A percentile compares a stretch with the other conserved stretches of the same genome.
Evolutionary conservation across 139 green algal genomes (phyloP).

Genomic region (Eudorina sp.): DNA sequence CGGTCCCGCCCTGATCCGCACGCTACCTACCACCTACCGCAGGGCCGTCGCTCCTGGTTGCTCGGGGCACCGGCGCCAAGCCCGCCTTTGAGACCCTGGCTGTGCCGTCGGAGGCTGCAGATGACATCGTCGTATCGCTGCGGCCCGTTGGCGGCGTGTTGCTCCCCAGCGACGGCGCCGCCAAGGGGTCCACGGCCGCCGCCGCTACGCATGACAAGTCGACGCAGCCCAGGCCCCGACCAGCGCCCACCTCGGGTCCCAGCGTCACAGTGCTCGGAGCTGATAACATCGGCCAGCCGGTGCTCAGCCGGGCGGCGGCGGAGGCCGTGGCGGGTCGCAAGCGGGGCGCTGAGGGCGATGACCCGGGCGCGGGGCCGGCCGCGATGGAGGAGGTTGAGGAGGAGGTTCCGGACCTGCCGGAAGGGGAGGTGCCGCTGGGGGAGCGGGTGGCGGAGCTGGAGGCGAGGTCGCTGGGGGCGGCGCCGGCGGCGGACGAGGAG

Average conservation of each 20-base stretch:
- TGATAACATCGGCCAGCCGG: slow-evolving; percentile 54
- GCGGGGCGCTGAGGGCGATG: neutral
- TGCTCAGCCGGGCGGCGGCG: slow-evolving; percentile 4
- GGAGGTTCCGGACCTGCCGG: slow-evolving; percentile 49
- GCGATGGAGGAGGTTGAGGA: slow-evolving; percentile 25
- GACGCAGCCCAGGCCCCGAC: neutral
- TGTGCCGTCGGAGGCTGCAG: slow-evolving; percentile 25
- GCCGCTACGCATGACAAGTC: neutral
- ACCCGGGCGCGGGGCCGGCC: neutral
- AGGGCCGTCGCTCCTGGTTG: slow-evolving; percentile 66
- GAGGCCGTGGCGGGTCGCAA: slow-evolving; percentile 36
- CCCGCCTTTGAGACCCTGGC: slow-evolving; percentile 66
- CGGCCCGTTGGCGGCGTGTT: slow-evolving; percentile 42
- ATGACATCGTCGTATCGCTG: slow-evolving; percentile 31
- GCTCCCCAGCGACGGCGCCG: slow-evolving; percentile 3
- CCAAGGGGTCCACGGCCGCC: too few species aligned
- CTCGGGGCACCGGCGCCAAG: slow-evolving; percentile 58
- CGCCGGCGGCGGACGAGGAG: slow-evolving; percentile 17
- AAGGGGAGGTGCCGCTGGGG: slow-evolving; percentile 60
- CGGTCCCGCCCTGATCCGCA: too few species aligned
- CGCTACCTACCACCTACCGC: too few species aligned
- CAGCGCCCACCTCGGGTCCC: neutral
- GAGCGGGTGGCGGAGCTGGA: slow-evolving; percentile 67
- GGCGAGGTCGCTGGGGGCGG: neutral
- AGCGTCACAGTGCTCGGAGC: slow-evolving; percentile 52